These are phyloP conservation scores for Leccinum incarnatum DNA, from an alignment of 768 basidiomycete species.

Conservation along the genomic window DNA sequence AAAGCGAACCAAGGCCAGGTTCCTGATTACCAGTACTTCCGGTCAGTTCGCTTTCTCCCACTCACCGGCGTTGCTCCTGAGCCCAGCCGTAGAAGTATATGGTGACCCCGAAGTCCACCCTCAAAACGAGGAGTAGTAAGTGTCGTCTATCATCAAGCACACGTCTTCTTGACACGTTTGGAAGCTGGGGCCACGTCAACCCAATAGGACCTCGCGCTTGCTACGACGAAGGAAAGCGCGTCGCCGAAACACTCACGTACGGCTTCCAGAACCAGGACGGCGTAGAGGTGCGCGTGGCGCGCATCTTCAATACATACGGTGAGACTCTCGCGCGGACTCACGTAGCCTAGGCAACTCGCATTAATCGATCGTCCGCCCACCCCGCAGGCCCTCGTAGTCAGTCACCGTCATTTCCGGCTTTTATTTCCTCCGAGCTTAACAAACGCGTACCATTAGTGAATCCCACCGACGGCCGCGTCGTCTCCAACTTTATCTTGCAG, in stretches of 20 bases:
- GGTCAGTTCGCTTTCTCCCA: slow-evolving; percentile 44
- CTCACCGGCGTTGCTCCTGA: slow-evolving; percentile 1
- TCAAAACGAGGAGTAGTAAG: slow-evolving; percentile 92
- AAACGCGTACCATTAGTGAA: slow-evolving; percentile 62
- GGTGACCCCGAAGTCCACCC: slow-evolving; percentile 99
- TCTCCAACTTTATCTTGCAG: slow-evolving; percentile 98
- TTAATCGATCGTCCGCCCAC: background rate
- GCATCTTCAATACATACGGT: slow-evolving; percentile 98
- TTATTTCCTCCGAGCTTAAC: slow-evolving; percentile 11
- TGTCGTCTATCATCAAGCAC: slow-evolving; percentile 4
- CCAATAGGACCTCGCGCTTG: slow-evolving; percentile 98
- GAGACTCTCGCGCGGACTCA: slow-evolving; percentile 6
- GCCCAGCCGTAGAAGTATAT: slow-evolving; percentile 72
- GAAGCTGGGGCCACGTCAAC: slow-evolving; percentile 97
- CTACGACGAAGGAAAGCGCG: slow-evolving; percentile 99
- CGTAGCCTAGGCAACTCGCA: background rate
- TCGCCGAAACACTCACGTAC: slow-evolving; percentile 96
- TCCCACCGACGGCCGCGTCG: slow-evolving; percentile 94
- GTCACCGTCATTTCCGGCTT: slow-evolving; percentile 32
- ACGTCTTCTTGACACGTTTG: slow-evolving; percentile 17
- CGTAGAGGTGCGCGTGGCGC: slow-evolving; percentile 94
- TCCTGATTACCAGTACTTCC: slow-evolving; percentile 93
- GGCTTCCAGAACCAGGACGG: slow-evolving; percentile 93
- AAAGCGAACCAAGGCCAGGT: slow-evolving; percentile 95
- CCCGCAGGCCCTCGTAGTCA: slow-evolving; percentile 61